Evolutionary conservation across 2,329 filamentous ascomycete species (phyloP), one percentile per base, ranked within the genome.

Genomic region (Talaromyces sp.): DNA sequence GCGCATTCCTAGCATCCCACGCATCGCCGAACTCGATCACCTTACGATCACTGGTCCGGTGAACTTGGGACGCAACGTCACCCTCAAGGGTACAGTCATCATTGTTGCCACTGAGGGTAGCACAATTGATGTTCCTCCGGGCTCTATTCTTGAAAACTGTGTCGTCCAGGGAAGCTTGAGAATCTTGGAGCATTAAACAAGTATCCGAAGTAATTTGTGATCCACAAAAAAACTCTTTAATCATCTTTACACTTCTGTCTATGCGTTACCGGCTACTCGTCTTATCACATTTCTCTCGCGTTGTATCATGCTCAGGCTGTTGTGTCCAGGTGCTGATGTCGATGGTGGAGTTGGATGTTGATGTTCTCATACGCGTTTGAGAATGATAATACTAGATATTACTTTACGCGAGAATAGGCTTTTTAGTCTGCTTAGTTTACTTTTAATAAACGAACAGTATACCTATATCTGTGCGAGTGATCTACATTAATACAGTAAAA

Each of bases 41-140:
- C 84, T 99, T 60, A 99, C 94, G 72, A 96, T 99, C 69, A 99
- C 94, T 36, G 94, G 94, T 72, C 91, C 91, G 45, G 94, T 99
- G 76, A 97, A 97, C 81, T 85, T 99, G 58, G 93, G 93, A 65
- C 90, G 94, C 56, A 93, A 93, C 58, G 94, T 99, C 58, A 95
- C 91, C 39, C 83, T 97, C 66, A 99, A 99, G 85, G 94, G 79
- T 62, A 99, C 94, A 31, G 94, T 99, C 75, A 99, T 99, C 73
- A 99, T 99, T 66, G 94, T 99, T 55, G 94, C 94, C 28, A 97
- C 91, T 48, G 94, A 99, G 79, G 93, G 93, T 66, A 92, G 89
- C 81, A 99, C 94, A 63, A 99, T 99, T 69, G 94, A 99, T 74
- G 88, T 99, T 68, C 94, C 94, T 55, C 93, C 94, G 19, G 94